phyloP scores from a whole-genome alignment of 345 rosid genomes.

The Lenwebbia sp. region DNA sequence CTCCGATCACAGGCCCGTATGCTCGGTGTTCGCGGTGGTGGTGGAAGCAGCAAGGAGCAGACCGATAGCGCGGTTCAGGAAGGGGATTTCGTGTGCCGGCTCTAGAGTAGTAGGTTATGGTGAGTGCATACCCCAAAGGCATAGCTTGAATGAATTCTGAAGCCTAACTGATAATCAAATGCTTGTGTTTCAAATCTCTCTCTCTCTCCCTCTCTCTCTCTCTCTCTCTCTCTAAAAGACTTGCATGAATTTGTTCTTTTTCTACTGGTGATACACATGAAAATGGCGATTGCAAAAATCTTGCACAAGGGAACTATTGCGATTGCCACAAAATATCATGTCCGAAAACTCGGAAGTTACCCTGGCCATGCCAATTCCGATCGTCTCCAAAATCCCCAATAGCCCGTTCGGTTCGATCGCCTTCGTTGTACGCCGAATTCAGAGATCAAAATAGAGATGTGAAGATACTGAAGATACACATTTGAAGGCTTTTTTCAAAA shows the following conservation, averaged over 20 bases:
- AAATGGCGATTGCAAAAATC: not conserved
- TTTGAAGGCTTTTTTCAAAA: no score
- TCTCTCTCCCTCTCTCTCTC: not conserved
- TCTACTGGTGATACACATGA: not conserved
- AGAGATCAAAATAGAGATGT: not conserved
- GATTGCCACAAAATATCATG: not conserved
- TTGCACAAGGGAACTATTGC: not conserved
- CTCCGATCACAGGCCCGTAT: slow-evolving; percentile 94
- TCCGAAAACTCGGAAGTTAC: not conserved
- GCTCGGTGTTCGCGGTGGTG: slow-evolving; percentile 56
- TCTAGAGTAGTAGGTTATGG: slow-evolving; percentile 34
- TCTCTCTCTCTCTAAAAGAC: not conserved
- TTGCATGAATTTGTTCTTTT: not conserved
- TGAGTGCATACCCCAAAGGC: slow-evolving; percentile 53
- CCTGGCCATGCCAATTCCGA: not conserved
- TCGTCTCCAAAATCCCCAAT: not conserved
- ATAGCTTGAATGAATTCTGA: slow-evolving; percentile 46
- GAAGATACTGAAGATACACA: not conserved
- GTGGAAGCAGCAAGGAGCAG: slow-evolving; percentile 38
- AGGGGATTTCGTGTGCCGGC: slow-evolving; percentile 54
- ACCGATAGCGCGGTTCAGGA: slow-evolving; percentile 36
- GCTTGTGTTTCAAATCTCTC: not conserved
- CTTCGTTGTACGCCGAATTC: not conserved
- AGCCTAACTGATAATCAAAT: not conserved
- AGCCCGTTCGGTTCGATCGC: rapidly evolving